Evolutionary conservation across 192 early-diverging fungal species (phyloP), one percentile per base, ranked within the genome.

Genomic region (Coemansia sp.): DNA sequence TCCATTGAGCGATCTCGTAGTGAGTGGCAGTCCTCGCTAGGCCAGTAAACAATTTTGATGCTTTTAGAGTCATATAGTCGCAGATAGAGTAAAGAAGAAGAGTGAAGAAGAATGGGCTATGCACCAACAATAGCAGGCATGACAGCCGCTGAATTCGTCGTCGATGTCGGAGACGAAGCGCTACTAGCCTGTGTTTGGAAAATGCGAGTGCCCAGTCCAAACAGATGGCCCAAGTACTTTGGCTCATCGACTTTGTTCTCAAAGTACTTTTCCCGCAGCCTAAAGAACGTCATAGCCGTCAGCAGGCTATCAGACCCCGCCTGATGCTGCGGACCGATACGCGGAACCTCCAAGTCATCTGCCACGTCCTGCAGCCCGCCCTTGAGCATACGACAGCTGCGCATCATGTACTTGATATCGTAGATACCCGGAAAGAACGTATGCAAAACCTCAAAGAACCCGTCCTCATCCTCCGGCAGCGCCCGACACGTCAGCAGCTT

Each of bases 351-450:
- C 45, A 99, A 65, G 73, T 98, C 95, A 77, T 99, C 94, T 1
- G 97, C 97, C 34, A 99, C 89, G 62, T 99, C 97, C 72, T 99
- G 97, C 67, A 99, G 81, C 0, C 97, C 97, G 42, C 96, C 95
- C 71, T 98, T 98, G 23, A 98, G 75, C 68, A 90, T 95, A 63
- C 97, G 94, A 71, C 93, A 95, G 73, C 93, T 93, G 69, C 93
- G 95, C 93, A 98, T 97, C 79, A 97, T 76, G 69, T 94, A 97
- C 72, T 99, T 99, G 80, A 99, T 97, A 62, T 99, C 97, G 71
- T 96, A 98, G 64, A 99, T 94, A 71, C 93, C 92, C n/a, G 97
- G 97, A 72, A 99, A 99, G 76, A 94, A 99, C 36, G 88, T 90
- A 63, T 87, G 83, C 70, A 99, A 80, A 21, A 92, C 78, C 37